Conservation (phyloP, 768 basidiomycete genomes). For the Xanthoconium stramineum region DNA sequence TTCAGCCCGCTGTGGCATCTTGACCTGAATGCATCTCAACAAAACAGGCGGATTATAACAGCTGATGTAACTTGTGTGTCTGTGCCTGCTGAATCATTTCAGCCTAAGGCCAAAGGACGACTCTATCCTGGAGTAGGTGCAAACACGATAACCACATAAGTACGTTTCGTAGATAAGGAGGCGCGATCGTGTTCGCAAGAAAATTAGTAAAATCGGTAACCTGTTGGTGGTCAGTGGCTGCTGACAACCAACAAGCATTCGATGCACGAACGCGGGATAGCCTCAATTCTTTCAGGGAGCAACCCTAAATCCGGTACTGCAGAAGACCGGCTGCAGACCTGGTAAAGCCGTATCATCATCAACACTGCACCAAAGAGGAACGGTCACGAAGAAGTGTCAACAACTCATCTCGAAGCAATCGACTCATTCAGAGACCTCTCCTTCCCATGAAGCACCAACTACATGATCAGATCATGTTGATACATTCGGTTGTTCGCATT, state of each 20-base stretch:
- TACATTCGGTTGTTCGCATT: slow-evolving; percentile 40
- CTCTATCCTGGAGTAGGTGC: no score
- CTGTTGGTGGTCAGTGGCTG: not conserved
- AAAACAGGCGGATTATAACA: not conserved
- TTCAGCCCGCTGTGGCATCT: not conserved
- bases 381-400: no score
- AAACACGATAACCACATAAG: not conserved
- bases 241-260: not conserved
- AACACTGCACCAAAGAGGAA: not conserved
- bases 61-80: not conserved
- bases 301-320: slow-evolving; percentile 22
- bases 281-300: slow-evolving; percentile 4
- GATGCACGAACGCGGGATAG: not conserved
- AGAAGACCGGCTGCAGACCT: slow-evolving; percentile 21
- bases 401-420: slow-evolving; percentile 31
- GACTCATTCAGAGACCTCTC: slow-evolving; percentile 44
- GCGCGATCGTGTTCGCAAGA: not conserved
- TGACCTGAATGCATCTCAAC: not conserved
- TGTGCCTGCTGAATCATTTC: slow-evolving; percentile 8
- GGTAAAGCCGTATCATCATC: not conserved
- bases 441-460: slow-evolving; percentile 38
- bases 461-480: slow-evolving; percentile 46
- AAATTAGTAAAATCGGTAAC: not conserved
- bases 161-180: no score
- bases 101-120: no score